Evolutionary conservation across 495 filamentous ascomycete species (phyloP).

Genomic region (Penicillium cataractarum): DNA sequence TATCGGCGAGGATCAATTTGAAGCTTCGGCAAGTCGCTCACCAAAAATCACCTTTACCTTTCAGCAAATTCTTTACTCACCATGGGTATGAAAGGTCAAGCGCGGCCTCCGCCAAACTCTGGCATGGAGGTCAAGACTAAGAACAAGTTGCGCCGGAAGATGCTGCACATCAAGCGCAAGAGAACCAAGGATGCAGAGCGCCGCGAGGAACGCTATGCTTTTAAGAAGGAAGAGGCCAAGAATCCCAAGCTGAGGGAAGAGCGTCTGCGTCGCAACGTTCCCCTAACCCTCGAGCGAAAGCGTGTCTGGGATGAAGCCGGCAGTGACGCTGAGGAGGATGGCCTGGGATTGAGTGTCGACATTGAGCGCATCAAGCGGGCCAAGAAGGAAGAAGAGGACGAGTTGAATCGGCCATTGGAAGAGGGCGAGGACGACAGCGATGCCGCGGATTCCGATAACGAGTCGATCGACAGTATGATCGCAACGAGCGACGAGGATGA

Average conservation of each 20-base stretch:
- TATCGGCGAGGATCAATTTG: constrained; percentile 17
- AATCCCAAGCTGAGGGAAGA: constrained; percentile 75
- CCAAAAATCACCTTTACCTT: neutral
- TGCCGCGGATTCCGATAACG: constrained; percentile 54
- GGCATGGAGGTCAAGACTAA: constrained; percentile 28
- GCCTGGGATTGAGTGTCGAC: constrained; percentile 74
- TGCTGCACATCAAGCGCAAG: constrained; percentile 78
- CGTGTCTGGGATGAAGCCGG: constrained; percentile 92
- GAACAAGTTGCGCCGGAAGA: constrained; percentile 79
- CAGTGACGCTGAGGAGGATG: constrained; percentile 62
- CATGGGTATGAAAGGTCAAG: constrained; percentile 31
- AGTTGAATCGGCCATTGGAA: constrained; percentile 41
- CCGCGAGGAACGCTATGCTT: constrained; percentile 73
- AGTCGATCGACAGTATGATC: constrained; percentile 77
- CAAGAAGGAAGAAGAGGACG: constrained; percentile 67
- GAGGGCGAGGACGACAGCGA: constrained; percentile 42
- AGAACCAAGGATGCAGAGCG: constrained; percentile 68
- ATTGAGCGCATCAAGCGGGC: constrained; percentile 74
- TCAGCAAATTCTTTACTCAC: constrained; percentile 17
- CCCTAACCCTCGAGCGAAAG: constrained; percentile 84
- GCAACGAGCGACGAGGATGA: constrained; percentile 52
- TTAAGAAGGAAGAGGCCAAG: constrained; percentile 82
- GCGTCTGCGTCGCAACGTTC: constrained; percentile 75
- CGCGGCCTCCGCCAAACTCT: constrained; percentile 35
- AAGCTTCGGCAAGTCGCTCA: constrained; percentile 4